phyloP scores from a whole-genome alignment of 2,329 filamentous ascomycete species.

The Cordyceps tenuipes region DNA sequence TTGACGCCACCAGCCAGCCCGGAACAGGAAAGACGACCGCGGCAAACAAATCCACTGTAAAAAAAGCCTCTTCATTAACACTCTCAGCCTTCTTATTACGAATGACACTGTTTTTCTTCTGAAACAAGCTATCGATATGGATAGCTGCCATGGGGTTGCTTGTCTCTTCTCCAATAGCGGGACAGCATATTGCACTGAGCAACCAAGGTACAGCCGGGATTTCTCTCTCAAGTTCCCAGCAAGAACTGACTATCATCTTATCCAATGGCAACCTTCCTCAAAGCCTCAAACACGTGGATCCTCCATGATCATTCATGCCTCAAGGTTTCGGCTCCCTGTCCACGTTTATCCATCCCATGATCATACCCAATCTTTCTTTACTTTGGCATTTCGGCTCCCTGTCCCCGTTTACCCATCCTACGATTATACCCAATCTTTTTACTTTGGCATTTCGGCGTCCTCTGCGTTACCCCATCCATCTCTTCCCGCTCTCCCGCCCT shows the following conservation, averaged over 20 bases:
- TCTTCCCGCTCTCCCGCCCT: not conserved
- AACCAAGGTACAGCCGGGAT: not conserved
- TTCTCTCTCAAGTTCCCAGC: too few relatives aligned
- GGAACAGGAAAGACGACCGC: not conserved
- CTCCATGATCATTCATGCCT: not conserved
- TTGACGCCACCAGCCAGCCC: not conserved
- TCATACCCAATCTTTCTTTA: not conserved
- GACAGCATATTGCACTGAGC: not conserved
- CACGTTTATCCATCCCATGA: not conserved
- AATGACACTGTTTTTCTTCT: not conserved
- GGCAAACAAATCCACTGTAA: not conserved
- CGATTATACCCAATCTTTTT: not conserved
- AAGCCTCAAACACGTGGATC: not conserved
- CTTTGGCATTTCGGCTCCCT: not conserved
- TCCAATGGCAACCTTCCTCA: not conserved
- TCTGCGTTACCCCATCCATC: not conserved
- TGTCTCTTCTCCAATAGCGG: not conserved
- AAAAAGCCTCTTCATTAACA: not conserved
- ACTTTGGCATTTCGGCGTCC: not conserved
- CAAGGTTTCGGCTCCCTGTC: too few relatives aligned
- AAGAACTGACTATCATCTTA: not conserved
- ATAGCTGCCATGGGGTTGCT: not conserved
- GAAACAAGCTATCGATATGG: not conserved
- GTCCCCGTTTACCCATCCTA: not conserved
- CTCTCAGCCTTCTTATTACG: not conserved